Percentiles rank a stretch among this genome's conserved stretches.
These are phyloP conservation scores for Sphagnum magellanicum DNA, from an alignment of 228 moss, liverwort and hornwort species.

Conservation along the genomic window DNA sequence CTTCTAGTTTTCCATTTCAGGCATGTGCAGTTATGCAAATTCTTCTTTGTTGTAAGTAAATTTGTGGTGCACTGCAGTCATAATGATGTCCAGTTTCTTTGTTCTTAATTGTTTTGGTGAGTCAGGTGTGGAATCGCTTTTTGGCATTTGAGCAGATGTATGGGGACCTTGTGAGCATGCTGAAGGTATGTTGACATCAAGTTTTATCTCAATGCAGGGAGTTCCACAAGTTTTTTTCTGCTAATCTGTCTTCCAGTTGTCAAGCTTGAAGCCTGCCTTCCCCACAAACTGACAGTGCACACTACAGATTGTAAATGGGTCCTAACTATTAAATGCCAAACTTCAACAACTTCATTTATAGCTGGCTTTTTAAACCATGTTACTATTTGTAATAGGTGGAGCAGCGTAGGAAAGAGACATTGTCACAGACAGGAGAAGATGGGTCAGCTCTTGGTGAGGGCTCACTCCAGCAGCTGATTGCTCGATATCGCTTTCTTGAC, in stretches of 20 bases:
- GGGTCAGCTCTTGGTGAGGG: conserved; percentile 38
- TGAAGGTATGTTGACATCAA: conserved; percentile 54
- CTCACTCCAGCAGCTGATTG: conserved; percentile 75
- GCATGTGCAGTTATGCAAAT: too few relatives aligned
- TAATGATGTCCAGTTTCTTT: not conserved
- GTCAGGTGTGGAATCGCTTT: conserved; percentile 95
- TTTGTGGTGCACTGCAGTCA: not conserved
- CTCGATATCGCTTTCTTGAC: conserved; percentile 92
- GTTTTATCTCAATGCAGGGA: not conserved
- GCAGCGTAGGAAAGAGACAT: conserved; percentile 85
- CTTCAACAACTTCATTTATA: not conserved
- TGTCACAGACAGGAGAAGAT: conserved; percentile 72
- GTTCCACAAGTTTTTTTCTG: too few relatives aligned
- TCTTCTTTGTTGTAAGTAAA: too few relatives aligned
- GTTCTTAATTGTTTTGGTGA: conserved; percentile 9
- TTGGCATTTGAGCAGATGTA: conserved; percentile 88
- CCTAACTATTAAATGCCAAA: not conserved
- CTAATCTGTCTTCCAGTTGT: not conserved
- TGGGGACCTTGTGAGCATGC: conserved; percentile 87
- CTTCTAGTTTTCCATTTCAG: too few relatives aligned
- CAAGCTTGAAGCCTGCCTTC: not conserved
- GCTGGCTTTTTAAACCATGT: not conserved
- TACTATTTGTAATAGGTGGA: conserved; percentile 55
- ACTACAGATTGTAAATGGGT: not conserved
- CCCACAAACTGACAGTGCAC: too few relatives aligned